These are phyloP conservation scores for Fraxinus americana DNA, from an alignment of 257 asterid species.

Conservation along the genomic window DNA sequence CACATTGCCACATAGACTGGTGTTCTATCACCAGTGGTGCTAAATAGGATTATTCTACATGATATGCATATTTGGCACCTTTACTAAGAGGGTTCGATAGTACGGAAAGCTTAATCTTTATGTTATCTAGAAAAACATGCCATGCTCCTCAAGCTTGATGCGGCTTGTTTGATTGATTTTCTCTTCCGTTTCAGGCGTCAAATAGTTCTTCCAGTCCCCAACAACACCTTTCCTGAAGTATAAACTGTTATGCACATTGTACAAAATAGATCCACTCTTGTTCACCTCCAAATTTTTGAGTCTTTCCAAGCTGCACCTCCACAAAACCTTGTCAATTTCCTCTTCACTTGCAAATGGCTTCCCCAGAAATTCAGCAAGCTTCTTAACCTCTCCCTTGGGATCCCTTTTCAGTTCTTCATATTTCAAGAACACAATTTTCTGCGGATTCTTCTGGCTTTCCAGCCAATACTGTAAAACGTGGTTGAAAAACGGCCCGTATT, in stretches of 20 bases:
- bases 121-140: constrained; percentile 24
- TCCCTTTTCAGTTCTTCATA: constrained; percentile 45
- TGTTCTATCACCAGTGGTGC: too few relatives aligned
- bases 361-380: constrained; percentile 43
- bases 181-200: constrained; percentile 41
- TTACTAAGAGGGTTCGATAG: too few relatives aligned
- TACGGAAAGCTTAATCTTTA: too few relatives aligned
- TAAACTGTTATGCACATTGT: constrained; percentile 35
- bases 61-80: too few relatives aligned
- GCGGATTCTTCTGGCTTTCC: constrained; percentile 36
- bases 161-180: constrained; percentile 29
- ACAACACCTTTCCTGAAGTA: constrained; percentile 46
- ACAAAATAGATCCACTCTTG: constrained; percentile 28
- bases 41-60: too few relatives aligned
- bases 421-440: constrained; percentile 43
- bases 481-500: constrained; percentile 38
- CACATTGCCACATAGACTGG: too few relatives aligned
- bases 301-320: constrained; percentile 52
- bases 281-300: constrained; percentile 50
- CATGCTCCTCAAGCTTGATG: constrained; percentile 33
- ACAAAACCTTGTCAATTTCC: constrained; percentile 34
- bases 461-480: constrained; percentile 43
- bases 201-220: constrained; percentile 43
- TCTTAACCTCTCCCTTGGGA: constrained; percentile 35
- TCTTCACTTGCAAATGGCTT: constrained; percentile 30